A percentile compares a stretch with the other conserved stretches of the same genome.
phyloP scores from a whole-genome alignment of 805 yeast genomes.

The Middelhovenomyces tepae region DNA sequence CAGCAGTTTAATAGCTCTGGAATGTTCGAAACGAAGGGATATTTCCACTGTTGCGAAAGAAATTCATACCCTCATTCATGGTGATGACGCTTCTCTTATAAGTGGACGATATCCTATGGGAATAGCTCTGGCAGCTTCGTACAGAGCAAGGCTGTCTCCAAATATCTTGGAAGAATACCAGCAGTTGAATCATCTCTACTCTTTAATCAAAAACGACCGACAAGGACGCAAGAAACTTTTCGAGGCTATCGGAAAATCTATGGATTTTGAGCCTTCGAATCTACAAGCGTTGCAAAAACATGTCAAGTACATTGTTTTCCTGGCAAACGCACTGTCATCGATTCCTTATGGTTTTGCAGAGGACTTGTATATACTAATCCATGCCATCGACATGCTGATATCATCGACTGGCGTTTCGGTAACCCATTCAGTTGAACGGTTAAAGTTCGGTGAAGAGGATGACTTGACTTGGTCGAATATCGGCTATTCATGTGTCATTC shows the following conservation, averaged over 20 bases:
- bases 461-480: constrained; percentile 6
- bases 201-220: constrained; percentile 34
- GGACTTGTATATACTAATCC: constrained; percentile 40
- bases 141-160: constrained; percentile 26
- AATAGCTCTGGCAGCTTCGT: constrained; percentile 43
- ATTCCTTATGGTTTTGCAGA: constrained; percentile 38
- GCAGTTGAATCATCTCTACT: constrained; percentile 35
- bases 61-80: constrained; percentile 48
- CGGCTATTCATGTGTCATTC: constrained; percentile 8
- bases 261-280: constrained; percentile 24
- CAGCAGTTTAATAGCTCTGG: constrained; percentile 62
- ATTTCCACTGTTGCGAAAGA: constrained; percentile 42
- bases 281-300: constrained; percentile 14
- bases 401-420: constrained; percentile 31
- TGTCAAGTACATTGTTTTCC: constrained; percentile 27
- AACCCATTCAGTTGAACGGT: constrained; percentile 2
- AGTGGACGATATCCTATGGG: constrained; percentile 61
- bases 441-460: constrained; percentile 3
- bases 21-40: constrained; percentile 39
- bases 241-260: constrained; percentile 25
- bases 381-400: constrained; percentile 36
- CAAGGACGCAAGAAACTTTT: constrained; percentile 37
- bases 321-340: constrained; percentile 33
- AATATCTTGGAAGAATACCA: constrained; percentile 18
- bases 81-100: constrained; percentile 62